These are phyloP conservation scores for Cymbopogon flexuosus DNA, from an alignment of 202 grass and related monocot genomes.

Conservation along the genomic window DNA sequence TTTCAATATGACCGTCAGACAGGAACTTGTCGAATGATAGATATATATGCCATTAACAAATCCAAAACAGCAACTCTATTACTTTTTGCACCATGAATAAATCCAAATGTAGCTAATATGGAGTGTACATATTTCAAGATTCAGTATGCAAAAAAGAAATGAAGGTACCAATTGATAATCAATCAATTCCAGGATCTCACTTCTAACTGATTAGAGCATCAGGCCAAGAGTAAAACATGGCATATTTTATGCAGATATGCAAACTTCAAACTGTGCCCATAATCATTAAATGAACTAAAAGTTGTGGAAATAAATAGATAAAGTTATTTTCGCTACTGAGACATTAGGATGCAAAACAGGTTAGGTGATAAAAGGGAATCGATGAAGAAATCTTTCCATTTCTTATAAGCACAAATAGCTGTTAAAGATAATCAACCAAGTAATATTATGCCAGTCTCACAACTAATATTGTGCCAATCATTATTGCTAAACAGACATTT, in stretches of 20 bases:
- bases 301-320: not conserved
- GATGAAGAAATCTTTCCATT: slow-evolving; percentile 18
- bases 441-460: not conserved
- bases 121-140: slow-evolving; percentile 5
- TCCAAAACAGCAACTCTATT: slow-evolving; percentile 34
- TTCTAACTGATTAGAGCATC: slow-evolving; percentile 17
- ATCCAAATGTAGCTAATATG: slow-evolving; percentile 6
- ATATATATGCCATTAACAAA: slow-evolving; percentile 56
- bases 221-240: slow-evolving; percentile 21
- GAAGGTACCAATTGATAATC: slow-evolving; percentile 10
- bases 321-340: not conserved
- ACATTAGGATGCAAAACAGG: slow-evolving; percentile 17
- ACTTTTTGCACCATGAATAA: slow-evolving; percentile 26
- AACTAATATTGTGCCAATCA: not conserved
- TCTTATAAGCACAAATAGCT: not conserved
- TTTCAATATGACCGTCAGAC: slow-evolving; percentile 82
- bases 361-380: slow-evolving; percentile 4
- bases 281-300: not conserved
- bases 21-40: slow-evolving; percentile 45
- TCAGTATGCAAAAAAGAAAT: slow-evolving; percentile 17
- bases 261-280: slow-evolving; percentile 7
- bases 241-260: slow-evolving; percentile 19
- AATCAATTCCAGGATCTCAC: slow-evolving; percentile 8
- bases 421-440: slow-evolving; percentile 17
- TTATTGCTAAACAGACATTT: not conserved